A percentile compares a stretch with the other conserved stretches of the same genome.
Evolutionary conservation across 2,329 filamentous ascomycete species (phyloP).

Genomic region (Gremmenia infestans): DNA sequence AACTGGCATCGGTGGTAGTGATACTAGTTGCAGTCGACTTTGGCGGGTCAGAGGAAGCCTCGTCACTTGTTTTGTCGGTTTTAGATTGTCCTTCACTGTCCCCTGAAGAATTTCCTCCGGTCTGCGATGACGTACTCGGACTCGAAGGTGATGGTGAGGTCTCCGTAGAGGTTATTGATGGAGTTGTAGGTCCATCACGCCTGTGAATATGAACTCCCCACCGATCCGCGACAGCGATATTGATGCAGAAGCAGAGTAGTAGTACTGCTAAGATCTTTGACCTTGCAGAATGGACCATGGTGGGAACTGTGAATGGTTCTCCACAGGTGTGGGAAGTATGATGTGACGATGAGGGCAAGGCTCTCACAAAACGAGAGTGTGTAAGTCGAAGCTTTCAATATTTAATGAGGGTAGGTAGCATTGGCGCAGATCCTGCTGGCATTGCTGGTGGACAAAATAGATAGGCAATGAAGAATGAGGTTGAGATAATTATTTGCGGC

Average conservation of each 20-base stretch:
- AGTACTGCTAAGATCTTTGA: slow-evolving; percentile 18
- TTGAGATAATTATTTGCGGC: slow-evolving; percentile 7
- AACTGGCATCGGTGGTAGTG: slow-evolving; percentile 7
- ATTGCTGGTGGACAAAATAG: slow-evolving; percentile 13
- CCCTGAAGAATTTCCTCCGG: slow-evolving; percentile 5
- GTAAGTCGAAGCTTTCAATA: slow-evolving; percentile 16
- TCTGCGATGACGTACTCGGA: slow-evolving; percentile 6
- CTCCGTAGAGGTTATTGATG: slow-evolving; percentile 15
- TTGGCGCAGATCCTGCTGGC: slow-evolving; percentile 19
- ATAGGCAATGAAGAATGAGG: slow-evolving; percentile 3
- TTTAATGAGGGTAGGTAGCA: slow-evolving; percentile 18
- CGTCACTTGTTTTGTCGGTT: slow-evolving; percentile 1
- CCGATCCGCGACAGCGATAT: slow-evolving; percentile 18
- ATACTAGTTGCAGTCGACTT: slow-evolving; percentile 8
- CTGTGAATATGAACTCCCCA: slow-evolving; percentile 16
- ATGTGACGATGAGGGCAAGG: slow-evolving; percentile 13
- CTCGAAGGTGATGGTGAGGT: slow-evolving; percentile 9
- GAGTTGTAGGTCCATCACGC: slow-evolving; percentile 24
- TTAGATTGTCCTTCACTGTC: slow-evolving; percentile 9
- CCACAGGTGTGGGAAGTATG: slow-evolving; percentile 6
- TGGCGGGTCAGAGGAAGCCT: background rate
- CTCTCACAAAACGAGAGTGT: slow-evolving; percentile 14
- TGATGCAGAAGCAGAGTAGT: slow-evolving; percentile 23
- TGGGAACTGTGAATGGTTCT: slow-evolving; percentile 5
- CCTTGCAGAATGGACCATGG: slow-evolving; percentile 18